phyloP scores from a whole-genome alignment of 2,329 filamentous ascomycete genomes.

The Thielaviopsis musarum region DNA sequence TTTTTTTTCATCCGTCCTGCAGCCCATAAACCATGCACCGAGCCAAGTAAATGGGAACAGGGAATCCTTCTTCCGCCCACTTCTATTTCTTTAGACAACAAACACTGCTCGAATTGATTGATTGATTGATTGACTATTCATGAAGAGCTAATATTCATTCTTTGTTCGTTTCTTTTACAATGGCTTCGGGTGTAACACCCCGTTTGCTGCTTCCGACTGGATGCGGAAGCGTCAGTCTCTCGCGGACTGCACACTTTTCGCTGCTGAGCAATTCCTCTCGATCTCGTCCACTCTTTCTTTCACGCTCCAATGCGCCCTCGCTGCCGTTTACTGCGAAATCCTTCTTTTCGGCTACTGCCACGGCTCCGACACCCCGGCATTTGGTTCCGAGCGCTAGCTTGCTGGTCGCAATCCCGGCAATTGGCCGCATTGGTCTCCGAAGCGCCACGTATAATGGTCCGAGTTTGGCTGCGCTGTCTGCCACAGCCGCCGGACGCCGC shows the following conservation, averaged over 20 bases:
- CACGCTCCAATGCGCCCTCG: neutral
- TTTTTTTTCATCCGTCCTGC: neutral
- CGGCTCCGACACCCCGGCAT: neutral
- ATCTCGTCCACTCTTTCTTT: neutral
- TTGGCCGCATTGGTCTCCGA: neutral
- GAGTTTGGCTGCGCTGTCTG: neutral
- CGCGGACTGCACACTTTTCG: neutral
- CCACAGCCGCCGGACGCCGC: neutral
- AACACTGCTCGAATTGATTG: too few relatives aligned
- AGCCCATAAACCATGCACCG: constrained; percentile 2
- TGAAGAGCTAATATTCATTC: neutral
- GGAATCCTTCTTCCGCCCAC: constrained; percentile 7
- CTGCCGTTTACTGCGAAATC: neutral
- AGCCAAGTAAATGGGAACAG: constrained; percentile 6
- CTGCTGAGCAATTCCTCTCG: neutral
- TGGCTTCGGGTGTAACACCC: constrained; percentile 33
- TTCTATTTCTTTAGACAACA: neutral
- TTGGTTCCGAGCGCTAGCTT: neutral
- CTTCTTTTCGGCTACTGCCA: neutral
- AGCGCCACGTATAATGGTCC: neutral
- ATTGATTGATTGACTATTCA: neutral
- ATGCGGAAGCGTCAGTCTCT: constrained; percentile 3
- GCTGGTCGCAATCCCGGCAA: neutral
- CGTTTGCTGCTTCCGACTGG: constrained; percentile 28
- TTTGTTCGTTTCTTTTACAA: constrained; percentile 19